These are phyloP conservation scores for Lavandula angustifolia DNA, from an alignment of 257 asterid species.

Conservation along the genomic window DNA sequence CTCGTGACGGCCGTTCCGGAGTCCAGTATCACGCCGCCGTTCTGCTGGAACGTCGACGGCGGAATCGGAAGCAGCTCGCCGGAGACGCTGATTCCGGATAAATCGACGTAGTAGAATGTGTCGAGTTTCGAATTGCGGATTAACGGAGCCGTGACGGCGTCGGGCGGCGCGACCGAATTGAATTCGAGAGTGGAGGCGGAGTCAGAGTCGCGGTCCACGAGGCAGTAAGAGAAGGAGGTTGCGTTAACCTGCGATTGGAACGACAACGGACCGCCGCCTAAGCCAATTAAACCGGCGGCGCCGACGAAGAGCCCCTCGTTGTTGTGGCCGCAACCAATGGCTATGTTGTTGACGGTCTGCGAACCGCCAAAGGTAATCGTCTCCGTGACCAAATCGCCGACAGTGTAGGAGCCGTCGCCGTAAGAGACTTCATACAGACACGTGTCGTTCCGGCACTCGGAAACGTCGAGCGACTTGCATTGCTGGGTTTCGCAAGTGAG, in stretches of 20 bases:
- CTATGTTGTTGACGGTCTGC: constrained; percentile 59
- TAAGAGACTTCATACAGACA: constrained; percentile 87
- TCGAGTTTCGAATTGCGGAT: constrained; percentile 57
- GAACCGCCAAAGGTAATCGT: constrained; percentile 63
- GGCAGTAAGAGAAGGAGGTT: constrained; percentile 76
- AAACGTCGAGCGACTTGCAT: constrained; percentile 82
- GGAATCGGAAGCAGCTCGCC: constrained; percentile 56
- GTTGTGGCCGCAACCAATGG: constrained; percentile 93
- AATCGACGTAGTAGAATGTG: constrained; percentile 72
- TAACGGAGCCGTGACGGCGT: constrained; percentile 66
- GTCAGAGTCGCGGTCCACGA: constrained; percentile 82
- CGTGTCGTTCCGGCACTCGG: constrained; percentile 65
- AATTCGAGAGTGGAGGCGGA: constrained; percentile 80
- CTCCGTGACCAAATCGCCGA: constrained; percentile 86
- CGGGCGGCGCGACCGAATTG: constrained; percentile 43
- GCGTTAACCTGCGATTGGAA: constrained; percentile 84
- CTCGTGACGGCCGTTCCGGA: constrained; percentile 95
- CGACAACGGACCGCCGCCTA: constrained; percentile 86
- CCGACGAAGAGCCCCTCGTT: constrained; percentile 90
- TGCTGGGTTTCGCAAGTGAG: constrained; percentile 72
- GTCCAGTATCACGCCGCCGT: constrained; percentile 62
- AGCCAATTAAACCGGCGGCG: constrained; percentile 83
- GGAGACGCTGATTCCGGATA: constrained; percentile 73
- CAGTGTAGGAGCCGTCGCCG: constrained; percentile 97
- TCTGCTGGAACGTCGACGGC: constrained; percentile 47